Conservation (phyloP, 2,329 filamentous ascomycete genomes). For the Ophiognomonia clavigignenti-juglandacearum region DNA sequence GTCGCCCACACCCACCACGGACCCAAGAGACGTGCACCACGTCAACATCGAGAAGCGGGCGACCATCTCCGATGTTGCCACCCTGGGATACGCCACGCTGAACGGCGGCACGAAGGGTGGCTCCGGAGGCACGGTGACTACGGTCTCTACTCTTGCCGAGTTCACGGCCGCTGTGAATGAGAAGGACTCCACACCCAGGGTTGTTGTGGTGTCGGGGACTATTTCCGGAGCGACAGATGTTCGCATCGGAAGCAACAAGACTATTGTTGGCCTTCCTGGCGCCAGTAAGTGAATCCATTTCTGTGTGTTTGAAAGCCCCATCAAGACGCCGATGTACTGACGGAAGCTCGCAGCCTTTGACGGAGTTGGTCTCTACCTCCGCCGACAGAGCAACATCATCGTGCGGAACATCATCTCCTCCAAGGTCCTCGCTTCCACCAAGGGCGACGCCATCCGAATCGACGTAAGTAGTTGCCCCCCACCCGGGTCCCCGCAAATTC, state of each 20-base stretch:
- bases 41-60: slow-evolving; percentile 17
- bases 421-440: slow-evolving; percentile 25
- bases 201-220: slow-evolving; percentile 33
- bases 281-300: slow-evolving; percentile 11
- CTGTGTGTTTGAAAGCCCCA: neutral
- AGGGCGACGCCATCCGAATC: slow-evolving; percentile 35
- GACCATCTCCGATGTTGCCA: slow-evolving; percentile 19
- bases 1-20: slow-evolving; percentile 16
- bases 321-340: neutral
- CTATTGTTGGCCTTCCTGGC: slow-evolving; percentile 32
- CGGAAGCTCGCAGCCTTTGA: slow-evolving; percentile 6
- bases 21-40: slow-evolving; percentile 5
- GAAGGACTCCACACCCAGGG: slow-evolving; percentile 28
- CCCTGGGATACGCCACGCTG: slow-evolving; percentile 39
- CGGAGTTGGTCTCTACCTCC: slow-evolving; percentile 37
- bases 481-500: no score
- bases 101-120: slow-evolving; percentile 47
- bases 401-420: slow-evolving; percentile 41
- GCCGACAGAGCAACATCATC: slow-evolving; percentile 39
- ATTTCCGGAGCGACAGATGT: slow-evolving; percentile 33
- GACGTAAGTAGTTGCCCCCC: neutral
- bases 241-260: slow-evolving; percentile 37
- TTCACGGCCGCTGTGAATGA: slow-evolving; percentile 40
- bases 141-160: slow-evolving; percentile 39
- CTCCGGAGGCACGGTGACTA: slow-evolving; percentile 41